These are phyloP conservation scores for Mercurialis annua DNA, from an alignment of 345 rosid species.

Conservation along the genomic window DNA sequence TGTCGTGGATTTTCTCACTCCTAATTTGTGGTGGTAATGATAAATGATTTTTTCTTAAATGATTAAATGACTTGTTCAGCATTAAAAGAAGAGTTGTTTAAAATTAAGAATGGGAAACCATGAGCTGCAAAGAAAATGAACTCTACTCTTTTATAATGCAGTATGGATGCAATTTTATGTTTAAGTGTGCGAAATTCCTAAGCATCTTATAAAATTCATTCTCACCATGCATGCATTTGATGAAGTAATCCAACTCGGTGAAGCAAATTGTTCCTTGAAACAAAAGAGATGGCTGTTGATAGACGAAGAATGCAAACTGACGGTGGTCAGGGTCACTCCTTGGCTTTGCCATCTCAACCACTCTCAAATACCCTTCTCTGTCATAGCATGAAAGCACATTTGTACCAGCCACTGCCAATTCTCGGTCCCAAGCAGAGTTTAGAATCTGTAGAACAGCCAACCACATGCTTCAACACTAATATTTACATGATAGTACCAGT, in stretches of 20 bases:
- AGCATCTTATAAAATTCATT: background rate
- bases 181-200: background rate
- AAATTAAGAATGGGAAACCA: background rate
- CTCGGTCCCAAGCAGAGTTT: slow-evolving; percentile 84
- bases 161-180: background rate
- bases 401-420: slow-evolving; percentile 62
- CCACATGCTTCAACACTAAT: slow-evolving; percentile 7
- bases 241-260: slow-evolving; percentile 67
- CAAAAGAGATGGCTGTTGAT: slow-evolving; percentile 76
- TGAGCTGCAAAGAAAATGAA: background rate
- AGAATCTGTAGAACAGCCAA: slow-evolving; percentile 50
- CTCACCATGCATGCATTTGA: slow-evolving; percentile 84
- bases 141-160: background rate
- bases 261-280: slow-evolving; percentile 70
- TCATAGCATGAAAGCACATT: slow-evolving; percentile 67
- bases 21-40: background rate
- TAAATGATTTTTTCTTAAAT: background rate
- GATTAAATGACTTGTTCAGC: background rate
- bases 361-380: slow-evolving; percentile 66
- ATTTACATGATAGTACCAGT: background rate
- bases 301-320: slow-evolving; percentile 68
- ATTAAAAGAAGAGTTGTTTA: background rate
- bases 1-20: background rate
- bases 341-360: slow-evolving; percentile 81
- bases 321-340: slow-evolving; percentile 74